Base-by-base conservation (phyloP, 2,329 filamentous ascomycete genomes). In the Didymella glomerata region DNA sequence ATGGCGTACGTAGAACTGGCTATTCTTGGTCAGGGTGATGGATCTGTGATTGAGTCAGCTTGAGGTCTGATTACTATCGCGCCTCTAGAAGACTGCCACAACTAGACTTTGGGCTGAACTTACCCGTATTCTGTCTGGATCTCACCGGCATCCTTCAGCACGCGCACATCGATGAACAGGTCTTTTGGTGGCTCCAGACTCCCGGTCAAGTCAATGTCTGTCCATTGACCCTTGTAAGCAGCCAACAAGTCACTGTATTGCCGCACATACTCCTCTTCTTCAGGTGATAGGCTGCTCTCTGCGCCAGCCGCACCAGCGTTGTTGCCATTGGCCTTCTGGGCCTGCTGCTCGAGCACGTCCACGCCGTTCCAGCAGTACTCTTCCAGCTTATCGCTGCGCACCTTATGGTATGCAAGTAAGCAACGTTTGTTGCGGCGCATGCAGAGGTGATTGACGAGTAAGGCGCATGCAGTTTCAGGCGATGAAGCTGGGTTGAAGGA, bases 91-190 rank as follows among this genome's bases (percentile, higher is more conserved):
- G 14, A 10, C 16, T 8, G 9, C 13, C n/a, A n/a, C 14, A 11
- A n/a, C 22, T 46, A 9, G 30, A n/a, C 13, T 13, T 10, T 46
- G 9, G 30, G 20, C 8, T 13, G 14, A 47, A 82, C 89, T 78
- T 84, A 96, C 90, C 95, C 95, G 75, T 99, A 99, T 83, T 99
- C 96, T 0, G 95, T 99, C 80, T 99, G 94, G 65, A 99, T 97
- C 82, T 99, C 95, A 4, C 96, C 95, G 1, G 94, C 95, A 81
- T 99, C 95, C 76, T 95, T 97, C 64, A 99, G 80, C 48, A 99
- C 95, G 46, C 95, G 85, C 34, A 99, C 95, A 77, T 99, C 95
- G 70, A 99, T 96, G 77, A 98, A 99, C 52, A 99, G 81, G 78
- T 99, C 95, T 68, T 88, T 87, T n/a, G 95, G 95, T 24, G 95